Evolutionary conservation across 2,329 filamentous ascomycete species (phyloP).

Genomic region (Escovopsis sp.): DNA sequence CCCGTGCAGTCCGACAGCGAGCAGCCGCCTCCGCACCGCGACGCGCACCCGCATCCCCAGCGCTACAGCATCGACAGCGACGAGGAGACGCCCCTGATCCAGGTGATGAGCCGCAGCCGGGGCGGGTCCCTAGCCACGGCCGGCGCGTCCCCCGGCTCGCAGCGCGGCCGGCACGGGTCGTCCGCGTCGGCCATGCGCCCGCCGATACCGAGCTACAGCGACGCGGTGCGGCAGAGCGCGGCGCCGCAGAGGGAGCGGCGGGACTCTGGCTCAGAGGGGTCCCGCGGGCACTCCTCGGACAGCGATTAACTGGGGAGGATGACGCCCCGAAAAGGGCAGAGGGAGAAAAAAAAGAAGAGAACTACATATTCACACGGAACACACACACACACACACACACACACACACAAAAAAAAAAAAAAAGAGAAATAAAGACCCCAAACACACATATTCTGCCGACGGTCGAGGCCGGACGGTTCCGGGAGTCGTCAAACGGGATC

Average conservation of each 20-base stretch:
- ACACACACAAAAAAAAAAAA: slow-evolving; percentile 1
- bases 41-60: slow-evolving; percentile 26
- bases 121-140: slow-evolving; percentile 32
- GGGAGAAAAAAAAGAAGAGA: no score
- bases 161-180: slow-evolving; percentile 7
- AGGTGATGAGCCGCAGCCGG: slow-evolving; percentile 33
- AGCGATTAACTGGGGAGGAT: background rate
- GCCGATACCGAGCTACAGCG: slow-evolving; percentile 72
- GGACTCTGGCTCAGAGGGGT: slow-evolving; percentile 10
- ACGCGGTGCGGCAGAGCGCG: slow-evolving; percentile 44
- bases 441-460: no score
- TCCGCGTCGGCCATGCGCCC: no score
- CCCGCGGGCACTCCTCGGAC: slow-evolving; percentile 2
- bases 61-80: slow-evolving; percentile 44
- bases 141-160: slow-evolving; percentile 11
- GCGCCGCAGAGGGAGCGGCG: slow-evolving; percentile 10
- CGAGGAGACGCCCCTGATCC: slow-evolving; percentile 40
- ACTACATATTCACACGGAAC: no score
- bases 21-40: slow-evolving; percentile 23
- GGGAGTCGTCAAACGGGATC: no score
- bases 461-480: no score
- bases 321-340: slow-evolving; percentile 1
- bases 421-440: no score
- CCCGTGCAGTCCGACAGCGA: slow-evolving; percentile 43
- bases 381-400: background rate